Evolutionary conservation across 2,329 filamentous ascomycete species (phyloP), one percentile per base, ranked within the genome.

Genomic region (Sporothrix sp.): DNA sequence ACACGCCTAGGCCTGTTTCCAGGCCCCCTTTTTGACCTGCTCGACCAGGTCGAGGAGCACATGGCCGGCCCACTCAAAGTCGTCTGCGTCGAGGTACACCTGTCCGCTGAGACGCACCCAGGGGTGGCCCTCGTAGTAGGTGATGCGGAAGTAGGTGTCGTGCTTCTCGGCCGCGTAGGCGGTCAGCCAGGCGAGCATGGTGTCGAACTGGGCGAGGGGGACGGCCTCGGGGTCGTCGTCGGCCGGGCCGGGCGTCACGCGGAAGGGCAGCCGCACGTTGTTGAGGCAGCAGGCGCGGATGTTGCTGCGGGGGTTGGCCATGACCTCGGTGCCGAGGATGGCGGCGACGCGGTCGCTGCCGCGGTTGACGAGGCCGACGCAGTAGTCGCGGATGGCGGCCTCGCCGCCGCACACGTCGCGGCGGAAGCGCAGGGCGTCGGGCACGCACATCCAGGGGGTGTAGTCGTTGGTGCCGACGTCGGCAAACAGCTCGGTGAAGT

Each of bases 381-480:
- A 74, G 58, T 87, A 87, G 0, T 67, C 57, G 54, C 74, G 72
- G 57, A 88, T 81, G 2, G 68, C 71, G 1, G 74, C 67, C 57
- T 89, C 85, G 42, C 85, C 83, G 37, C 80, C 79, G 52, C 82
- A 79, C 36, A 78, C 68, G 50, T 76, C 66, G 7, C 71, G 59
- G 16, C 85, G 75, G 67, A 81, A 88, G 37, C 74, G 69, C 13
- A 88, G 60, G 0, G 82, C 81, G 0, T 74, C 75, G 0, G 76
- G 71, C 3, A 86, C 65, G 60, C 77, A 83, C 14, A 83, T 65
- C 59, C 80, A 85, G 0, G 82, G 74, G 0, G 75, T 71, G 51
- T 75, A 76, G 61, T 89, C 84, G 20, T 76, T 68, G 0, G 84
- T 87, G 8, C 79, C 82, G 4, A 81, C 73, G 54, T 78, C 83